These are phyloP conservation scores for Vanrija sp. DNA, from an alignment of 1,284 basidiomycete species.

Conservation along the genomic window DNA sequence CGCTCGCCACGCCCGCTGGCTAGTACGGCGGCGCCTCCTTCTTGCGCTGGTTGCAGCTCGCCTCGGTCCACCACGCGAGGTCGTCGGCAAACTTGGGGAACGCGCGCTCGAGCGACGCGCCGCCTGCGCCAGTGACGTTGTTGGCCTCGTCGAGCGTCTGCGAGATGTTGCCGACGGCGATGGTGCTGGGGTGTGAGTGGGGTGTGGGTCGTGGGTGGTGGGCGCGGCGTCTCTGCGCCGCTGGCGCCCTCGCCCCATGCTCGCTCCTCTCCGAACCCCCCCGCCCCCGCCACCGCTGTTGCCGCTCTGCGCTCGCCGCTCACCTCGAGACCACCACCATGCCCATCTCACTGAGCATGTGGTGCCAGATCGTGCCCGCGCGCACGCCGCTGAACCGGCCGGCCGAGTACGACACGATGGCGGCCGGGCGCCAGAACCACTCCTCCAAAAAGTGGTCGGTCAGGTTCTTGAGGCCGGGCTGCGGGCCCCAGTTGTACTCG, in stretches of 20 bases:
- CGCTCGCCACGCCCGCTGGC: no score
- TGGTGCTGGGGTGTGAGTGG: no score
- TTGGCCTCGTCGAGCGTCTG: not conserved
- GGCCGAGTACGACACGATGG: conserved; percentile 2
- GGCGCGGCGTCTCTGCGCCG: no score
- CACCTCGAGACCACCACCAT: conserved; percentile 5
- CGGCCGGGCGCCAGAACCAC: conserved; percentile 6
- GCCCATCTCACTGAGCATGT: conserved; percentile 6
- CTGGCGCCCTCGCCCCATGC: no score
- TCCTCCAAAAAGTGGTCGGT: conserved; percentile 9
- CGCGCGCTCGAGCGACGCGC: not conserved
- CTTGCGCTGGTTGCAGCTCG: not conserved
- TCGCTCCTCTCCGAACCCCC: no score
- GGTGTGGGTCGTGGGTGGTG: no score
- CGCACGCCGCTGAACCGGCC: conserved; percentile 5
- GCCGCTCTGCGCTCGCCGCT: no score
- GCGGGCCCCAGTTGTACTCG: conserved; percentile 11
- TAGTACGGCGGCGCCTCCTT: not conserved
- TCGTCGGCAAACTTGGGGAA: conserved; percentile 1
- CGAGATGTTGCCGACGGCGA: not conserved
- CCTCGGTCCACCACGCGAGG: conserved; percentile 7
- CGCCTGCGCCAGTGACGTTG: not conserved
- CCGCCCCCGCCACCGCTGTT: no score
- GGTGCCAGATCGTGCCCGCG: not conserved
- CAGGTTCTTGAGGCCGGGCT: conserved; percentile 12